Percentiles rank a stretch among this genome's conserved stretches.
Evolutionary conservation across 176 grass and related monocot genomes (phyloP).

Genomic region (Canna indica): DNA sequence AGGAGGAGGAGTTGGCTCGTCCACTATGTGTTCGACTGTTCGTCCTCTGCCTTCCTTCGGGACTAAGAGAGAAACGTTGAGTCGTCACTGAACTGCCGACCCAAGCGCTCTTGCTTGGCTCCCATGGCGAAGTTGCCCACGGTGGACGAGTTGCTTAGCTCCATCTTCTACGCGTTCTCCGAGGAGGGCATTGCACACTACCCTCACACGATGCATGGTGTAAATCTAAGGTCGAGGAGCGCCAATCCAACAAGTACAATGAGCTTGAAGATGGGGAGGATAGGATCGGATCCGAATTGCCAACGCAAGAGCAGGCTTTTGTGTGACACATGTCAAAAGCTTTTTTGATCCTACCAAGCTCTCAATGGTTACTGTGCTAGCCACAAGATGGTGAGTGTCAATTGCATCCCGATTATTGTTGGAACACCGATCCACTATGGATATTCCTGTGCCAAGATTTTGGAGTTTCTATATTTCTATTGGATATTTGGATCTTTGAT

Average conservation of each 20-base stretch:
- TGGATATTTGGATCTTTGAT: slow-evolving; percentile 34
- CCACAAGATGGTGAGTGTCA: slow-evolving; percentile 30
- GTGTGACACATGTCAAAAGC: slow-evolving; percentile 63
- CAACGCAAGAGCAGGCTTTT: slow-evolving; percentile 12
- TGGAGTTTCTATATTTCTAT: slow-evolving; percentile 29
- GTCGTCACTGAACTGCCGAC: neutral
- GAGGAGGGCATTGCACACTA: slow-evolving; percentile 16
- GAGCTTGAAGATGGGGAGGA: neutral
- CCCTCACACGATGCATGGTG: slow-evolving; percentile 19
- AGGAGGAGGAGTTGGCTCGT: too few species aligned
- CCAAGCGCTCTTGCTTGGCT: neutral
- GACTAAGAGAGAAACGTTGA: slow-evolving; percentile 5
- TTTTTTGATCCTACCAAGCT: slow-evolving; percentile 71
- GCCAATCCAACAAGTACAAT: neutral
- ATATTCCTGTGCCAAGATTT: slow-evolving; percentile 24
- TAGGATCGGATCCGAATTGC: neutral
- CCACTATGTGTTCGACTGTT: too few species aligned
- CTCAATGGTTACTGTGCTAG: slow-evolving; percentile 76
- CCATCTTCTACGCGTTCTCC: neutral
- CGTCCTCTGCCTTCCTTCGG: neutral
- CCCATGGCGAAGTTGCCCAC: too few species aligned
- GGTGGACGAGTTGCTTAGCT: slow-evolving; percentile 9
- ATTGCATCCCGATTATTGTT: neutral
- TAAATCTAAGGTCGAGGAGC: neutral
- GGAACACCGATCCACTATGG: neutral